Evolutionary conservation across 495 filamentous ascomycete genomes (phyloP).

Genomic region (Polyplosphaeria fusca): DNA sequence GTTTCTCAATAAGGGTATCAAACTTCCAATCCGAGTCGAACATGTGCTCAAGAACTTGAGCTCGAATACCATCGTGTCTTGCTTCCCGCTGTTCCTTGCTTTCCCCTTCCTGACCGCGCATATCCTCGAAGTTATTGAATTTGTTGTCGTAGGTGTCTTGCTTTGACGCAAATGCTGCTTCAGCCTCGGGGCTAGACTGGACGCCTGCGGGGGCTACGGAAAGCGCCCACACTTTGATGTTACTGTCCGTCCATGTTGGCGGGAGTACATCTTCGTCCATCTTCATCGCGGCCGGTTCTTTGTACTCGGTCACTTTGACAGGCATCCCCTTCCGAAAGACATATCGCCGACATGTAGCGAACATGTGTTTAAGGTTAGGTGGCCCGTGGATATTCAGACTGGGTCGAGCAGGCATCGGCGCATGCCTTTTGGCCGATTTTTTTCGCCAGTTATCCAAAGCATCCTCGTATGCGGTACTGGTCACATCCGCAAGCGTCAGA

Average conservation of each 20-base stretch:
- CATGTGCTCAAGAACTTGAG: conserved; percentile 70
- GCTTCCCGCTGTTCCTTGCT: conserved; percentile 33
- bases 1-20: conserved; percentile 63
- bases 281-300: conserved; percentile 39
- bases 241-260: conserved; percentile 71
- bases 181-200: not conserved
- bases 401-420: conserved; percentile 32
- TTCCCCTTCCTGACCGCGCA: conserved; percentile 16
- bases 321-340: conserved; percentile 84
- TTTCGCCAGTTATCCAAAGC: conserved; percentile 30
- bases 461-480: conserved; percentile 39
- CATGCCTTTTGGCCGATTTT: conserved; percentile 32
- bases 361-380: conserved; percentile 68
- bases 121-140: conserved; percentile 23
- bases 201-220: conserved; percentile 42
- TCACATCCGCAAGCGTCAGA: conserved; percentile 70
- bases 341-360: conserved; percentile 81
- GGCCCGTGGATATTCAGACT: conserved; percentile 70
- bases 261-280: conserved; percentile 38
- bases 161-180: not conserved
- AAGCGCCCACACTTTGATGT: conserved; percentile 81
- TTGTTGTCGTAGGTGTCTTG: conserved; percentile 2
- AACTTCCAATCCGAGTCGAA: conserved; percentile 74
- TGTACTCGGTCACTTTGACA: conserved; percentile 59
- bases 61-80: conserved; percentile 51